Percentiles rank a stretch among this genome's conserved stretches.
These are phyloP conservation scores for Sphaerostilbella broomeana DNA, from an alignment of 2,329 filamentous ascomycete species.

Conservation along the genomic window DNA sequence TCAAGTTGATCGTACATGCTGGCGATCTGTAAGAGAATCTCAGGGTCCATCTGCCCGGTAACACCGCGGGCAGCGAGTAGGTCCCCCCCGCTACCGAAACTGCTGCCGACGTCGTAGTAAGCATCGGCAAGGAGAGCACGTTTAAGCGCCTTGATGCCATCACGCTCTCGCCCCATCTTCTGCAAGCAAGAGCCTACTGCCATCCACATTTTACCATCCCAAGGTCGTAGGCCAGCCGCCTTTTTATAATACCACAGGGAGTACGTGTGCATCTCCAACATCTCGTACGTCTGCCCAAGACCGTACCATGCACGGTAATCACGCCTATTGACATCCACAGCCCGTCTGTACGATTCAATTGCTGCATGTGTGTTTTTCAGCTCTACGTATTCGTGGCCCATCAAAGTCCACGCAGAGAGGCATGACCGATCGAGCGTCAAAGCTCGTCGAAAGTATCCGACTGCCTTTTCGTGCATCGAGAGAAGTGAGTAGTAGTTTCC, in stretches of 20 bases:
- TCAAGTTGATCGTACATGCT: slow-evolving; percentile 76
- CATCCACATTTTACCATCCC: slow-evolving; percentile 98
- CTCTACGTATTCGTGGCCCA: slow-evolving; percentile 98
- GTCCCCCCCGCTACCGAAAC: slow-evolving; percentile 42
- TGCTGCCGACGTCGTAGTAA: slow-evolving; percentile 65
- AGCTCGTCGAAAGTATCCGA: slow-evolving; percentile 94
- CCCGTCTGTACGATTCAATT: slow-evolving; percentile 91
- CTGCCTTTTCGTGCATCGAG: slow-evolving; percentile 93
- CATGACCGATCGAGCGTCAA: slow-evolving; percentile 85
- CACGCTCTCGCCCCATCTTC: slow-evolving; percentile 78
- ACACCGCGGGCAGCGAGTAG: slow-evolving; percentile 43
- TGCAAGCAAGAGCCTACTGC: slow-evolving; percentile 88
- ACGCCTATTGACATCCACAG: slow-evolving; percentile 90
- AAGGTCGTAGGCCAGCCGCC: slow-evolving; percentile 84
- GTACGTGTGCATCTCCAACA: slow-evolving; percentile 96
- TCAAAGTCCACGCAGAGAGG: slow-evolving; percentile 92
- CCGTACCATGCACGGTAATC: slow-evolving; percentile 99
- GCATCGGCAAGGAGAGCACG: slow-evolving; percentile 82
- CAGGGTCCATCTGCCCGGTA: slow-evolving; percentile 69
- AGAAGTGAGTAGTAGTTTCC: slow-evolving; percentile 96
- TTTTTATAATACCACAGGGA: slow-evolving; percentile 97
- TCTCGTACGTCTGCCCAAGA: slow-evolving; percentile 91
- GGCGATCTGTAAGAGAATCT: slow-evolving; percentile 85
- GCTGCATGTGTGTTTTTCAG: slow-evolving; percentile 98
- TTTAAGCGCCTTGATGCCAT: slow-evolving; percentile 93